Evolutionary conservation across 2,329 filamentous ascomycete species (phyloP).

Genomic region (Cordyceps farinosa): DNA sequence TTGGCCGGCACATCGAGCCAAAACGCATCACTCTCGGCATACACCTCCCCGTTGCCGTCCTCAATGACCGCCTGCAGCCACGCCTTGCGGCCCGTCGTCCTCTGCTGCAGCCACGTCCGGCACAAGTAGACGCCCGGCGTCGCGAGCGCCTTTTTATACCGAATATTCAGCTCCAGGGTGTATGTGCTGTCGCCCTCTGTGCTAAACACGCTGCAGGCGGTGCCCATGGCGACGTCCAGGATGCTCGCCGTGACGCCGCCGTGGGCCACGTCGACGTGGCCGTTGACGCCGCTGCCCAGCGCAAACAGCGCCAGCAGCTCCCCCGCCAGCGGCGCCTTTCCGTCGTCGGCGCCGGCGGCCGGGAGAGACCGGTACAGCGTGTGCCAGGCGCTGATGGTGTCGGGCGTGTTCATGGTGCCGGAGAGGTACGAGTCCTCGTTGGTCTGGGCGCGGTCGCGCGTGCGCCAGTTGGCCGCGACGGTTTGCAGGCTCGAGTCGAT

Average conservation of each 20-base stretch:
- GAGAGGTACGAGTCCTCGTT: constrained; percentile 11
- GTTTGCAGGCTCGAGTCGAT: background rate
- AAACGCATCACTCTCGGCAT: constrained; percentile 9
- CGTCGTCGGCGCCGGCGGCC: background rate
- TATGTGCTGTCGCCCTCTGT: constrained; percentile 20
- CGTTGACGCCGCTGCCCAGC: constrained; percentile 21
- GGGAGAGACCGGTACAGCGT: constrained; percentile 2
- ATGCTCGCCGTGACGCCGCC: constrained; percentile 23
- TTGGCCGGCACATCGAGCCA: constrained; percentile 8
- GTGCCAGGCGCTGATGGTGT: constrained; percentile 13
- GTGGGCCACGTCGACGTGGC: constrained; percentile 23
- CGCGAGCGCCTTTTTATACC: constrained; percentile 21
- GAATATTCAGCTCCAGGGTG: constrained; percentile 22
- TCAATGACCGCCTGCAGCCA: constrained; percentile 21
- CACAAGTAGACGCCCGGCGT: constrained; percentile 20
- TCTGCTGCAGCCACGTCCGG: constrained; percentile 16
- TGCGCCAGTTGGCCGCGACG: background rate
- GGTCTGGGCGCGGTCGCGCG: background rate
- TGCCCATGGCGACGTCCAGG: constrained; percentile 24
- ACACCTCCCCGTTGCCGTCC: constrained; percentile 14
- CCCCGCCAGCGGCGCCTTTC: background rate
- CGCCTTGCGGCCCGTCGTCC: constrained; percentile 22
- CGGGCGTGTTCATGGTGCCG: background rate
- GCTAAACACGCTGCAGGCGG: constrained; percentile 17
- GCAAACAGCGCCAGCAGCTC: constrained; percentile 14